Base-by-base conservation (phyloP, 768 basidiomycete genomes). In the Naematelia encephala region DNA sequence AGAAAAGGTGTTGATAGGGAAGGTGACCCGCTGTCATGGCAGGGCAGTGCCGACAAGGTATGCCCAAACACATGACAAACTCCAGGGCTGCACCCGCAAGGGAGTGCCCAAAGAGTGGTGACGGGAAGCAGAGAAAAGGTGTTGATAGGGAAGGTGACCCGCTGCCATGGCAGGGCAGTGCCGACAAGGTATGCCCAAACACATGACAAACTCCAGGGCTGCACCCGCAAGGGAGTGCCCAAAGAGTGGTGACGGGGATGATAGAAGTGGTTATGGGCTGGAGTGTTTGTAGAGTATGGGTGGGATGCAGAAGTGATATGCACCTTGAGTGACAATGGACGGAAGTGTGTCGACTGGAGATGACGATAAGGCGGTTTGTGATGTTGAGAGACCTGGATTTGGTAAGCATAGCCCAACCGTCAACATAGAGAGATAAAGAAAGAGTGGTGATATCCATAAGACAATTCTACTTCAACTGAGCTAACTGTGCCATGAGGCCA, bases 41-140 rank as follows among this genome's bases (percentile, higher is more conserved):
- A 5, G 49, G 28, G 49, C 49, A 50, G 49, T 50, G 49, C 14
- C 26, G 21, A 50, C 49, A 50, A 50, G 26, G 14, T 26, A 50
- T 50, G 49, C 49, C 44, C 49, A 50, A 8, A 50, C 26, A 16
- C 4, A 8, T 8, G 14, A 19, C 49, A 22, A 50, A 8, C 49
- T 23, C 49, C 21, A 8, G 21, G 28, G 49, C 49, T 23, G 28
- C 49, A n/a, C n/a, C n/a, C n/a, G n/a, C n/a, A n/a, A n/a, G n/a
- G n/a, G n/a, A n/a, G n/a, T n/a, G n/a, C n/a, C n/a, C n/a, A n/a
- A n/a, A n/a, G n/a, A n/a, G n/a, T n/a, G n/a, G n/a, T n/a, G n/a
- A n/a, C n/a, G n/a, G n/a, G n/a, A n/a, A n/a, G n/a, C n/a, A n/a
- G n/a, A 5, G 21, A n/a, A 5, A 16, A 5, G 16, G 5, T 8